Percentiles rank a stretch among this genome's conserved stretches.
These are phyloP conservation scores for Fusarium torulosum DNA, from an alignment of 2,329 filamentous ascomycete species.

Conservation along the genomic window DNA sequence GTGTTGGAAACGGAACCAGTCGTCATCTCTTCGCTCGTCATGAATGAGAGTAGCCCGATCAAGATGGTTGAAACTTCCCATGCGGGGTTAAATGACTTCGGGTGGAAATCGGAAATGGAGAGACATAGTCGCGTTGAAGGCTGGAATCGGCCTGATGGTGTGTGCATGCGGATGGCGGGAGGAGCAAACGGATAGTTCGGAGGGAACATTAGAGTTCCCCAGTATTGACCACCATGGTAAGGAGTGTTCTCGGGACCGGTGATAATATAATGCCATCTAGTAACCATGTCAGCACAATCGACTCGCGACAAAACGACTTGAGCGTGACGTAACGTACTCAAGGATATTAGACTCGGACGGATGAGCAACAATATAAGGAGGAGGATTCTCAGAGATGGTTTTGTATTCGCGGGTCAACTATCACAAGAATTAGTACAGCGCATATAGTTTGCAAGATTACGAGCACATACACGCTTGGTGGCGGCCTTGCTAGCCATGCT, in stretches of 20 bases:
- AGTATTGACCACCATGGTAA: slow-evolving; percentile 96
- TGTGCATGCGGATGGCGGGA: slow-evolving; percentile 98
- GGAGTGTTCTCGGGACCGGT: slow-evolving; percentile 94
- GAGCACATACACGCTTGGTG: slow-evolving; percentile 72
- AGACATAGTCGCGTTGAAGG: slow-evolving; percentile 92
- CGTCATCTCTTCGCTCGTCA: slow-evolving; percentile 99
- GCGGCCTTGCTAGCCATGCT: slow-evolving; percentile 79
- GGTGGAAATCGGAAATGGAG: slow-evolving; percentile 97
- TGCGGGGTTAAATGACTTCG: slow-evolving; percentile 96
- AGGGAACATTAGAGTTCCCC: slow-evolving; percentile 96
- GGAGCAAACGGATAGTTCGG: slow-evolving; percentile 97
- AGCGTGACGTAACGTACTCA: slow-evolving; percentile 68
- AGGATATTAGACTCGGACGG: slow-evolving; percentile 92
- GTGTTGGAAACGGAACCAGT: slow-evolving; percentile 87
- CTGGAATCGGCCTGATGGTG: slow-evolving; percentile 94
- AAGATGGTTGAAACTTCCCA: slow-evolving; percentile 99
- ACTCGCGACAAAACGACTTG: neutral
- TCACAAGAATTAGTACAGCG: slow-evolving; percentile 40
- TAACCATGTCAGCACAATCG: slow-evolving; percentile 27
- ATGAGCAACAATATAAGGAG: slow-evolving; percentile 89
- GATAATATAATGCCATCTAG: slow-evolving; percentile 92
- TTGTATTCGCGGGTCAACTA: slow-evolving; percentile 74
- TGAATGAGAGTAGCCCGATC: slow-evolving; percentile 93
- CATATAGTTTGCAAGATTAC: neutral
- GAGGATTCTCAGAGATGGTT: slow-evolving; percentile 77